Base-by-base conservation (phyloP, 2,329 filamentous ascomycete species). In the Arthrobotrys musiformis region DNA sequence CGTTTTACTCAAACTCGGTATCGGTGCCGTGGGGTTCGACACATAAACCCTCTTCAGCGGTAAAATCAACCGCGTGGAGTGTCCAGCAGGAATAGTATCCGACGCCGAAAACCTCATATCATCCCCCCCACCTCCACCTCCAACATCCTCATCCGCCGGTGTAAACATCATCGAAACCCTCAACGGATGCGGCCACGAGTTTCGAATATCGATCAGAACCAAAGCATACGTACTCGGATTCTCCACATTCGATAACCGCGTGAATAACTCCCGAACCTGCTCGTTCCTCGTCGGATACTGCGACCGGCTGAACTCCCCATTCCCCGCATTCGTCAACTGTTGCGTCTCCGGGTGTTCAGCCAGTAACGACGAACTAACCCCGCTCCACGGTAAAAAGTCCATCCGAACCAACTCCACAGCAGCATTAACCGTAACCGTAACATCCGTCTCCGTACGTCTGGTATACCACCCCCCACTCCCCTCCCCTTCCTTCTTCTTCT, bases 351-450 rank as follows among this genome's bases (percentile, higher is more conserved):
- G 33, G 8, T 67, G 69, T 5, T 33, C 46, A 8, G 73, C 60
- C 35, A 70, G 13, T 37, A 73, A 30, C 24, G 67, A 74, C 1
- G 76, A 79, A 30, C 85, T 67, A 83, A 95, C 89, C 88, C 86
- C 9, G 89, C 88, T 56, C 89, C 89, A 9, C 97, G 93, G 90
- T 35, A 95, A 83, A 17, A 96, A 87, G 81, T 97, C 94, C 79
- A 94, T 90, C 40, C 93, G 88, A 35, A 90, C 87, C 8, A 97
- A 86, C 81, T 97, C 93, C 26, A 97, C 87, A 81, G 93, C 95
- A 2, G 93, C 92, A 82, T 97, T 97, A 56, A 98, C 94, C 4
- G 94, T 97, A 15, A 97, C 89, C 0, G 91, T 92, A 70, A 98
- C 85, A 13, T 93, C 92, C 28, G 97, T 86, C 17, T 90, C 90